Conservation (phyloP, 2,329 filamentous ascomycete genomes). For the Sporothrix humicola region DNA sequence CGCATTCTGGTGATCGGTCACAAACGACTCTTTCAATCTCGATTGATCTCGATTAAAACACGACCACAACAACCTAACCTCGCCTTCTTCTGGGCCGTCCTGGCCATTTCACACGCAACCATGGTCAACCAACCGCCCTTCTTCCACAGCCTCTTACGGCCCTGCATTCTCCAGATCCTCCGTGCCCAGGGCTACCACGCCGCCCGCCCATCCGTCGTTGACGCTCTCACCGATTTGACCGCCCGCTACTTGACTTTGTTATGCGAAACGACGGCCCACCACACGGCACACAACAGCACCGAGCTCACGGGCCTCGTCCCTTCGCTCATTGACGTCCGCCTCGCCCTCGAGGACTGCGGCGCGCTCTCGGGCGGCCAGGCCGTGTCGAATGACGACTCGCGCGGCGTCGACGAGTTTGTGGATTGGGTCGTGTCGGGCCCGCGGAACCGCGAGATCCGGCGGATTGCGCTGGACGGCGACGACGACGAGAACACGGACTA, state of each 20-base stretch:
- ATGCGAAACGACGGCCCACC: conserved; percentile 71
- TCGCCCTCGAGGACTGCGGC: conserved; percentile 83
- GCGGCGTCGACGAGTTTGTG: conserved; percentile 78
- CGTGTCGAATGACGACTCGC: conserved; percentile 72
- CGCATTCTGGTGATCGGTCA: conserved; percentile 20
- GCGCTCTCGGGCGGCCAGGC: conserved; percentile 71
- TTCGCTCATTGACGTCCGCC: conserved; percentile 77
- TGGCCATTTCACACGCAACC: neutral
- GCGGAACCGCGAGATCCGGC: conserved; percentile 77
- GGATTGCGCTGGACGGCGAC: conserved; percentile 75
- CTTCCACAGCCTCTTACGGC: conserved; percentile 79
- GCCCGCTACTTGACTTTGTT: conserved; percentile 80
- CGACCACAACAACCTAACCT: neutral
- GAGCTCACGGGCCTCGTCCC: conserved; percentile 68
- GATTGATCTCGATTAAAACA: neutral
- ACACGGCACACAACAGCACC: conserved; percentile 71
- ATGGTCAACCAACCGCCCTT: conserved; percentile 57
- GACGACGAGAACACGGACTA: conserved; percentile 71
- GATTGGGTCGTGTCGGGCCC: conserved; percentile 74
- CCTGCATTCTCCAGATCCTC: conserved; percentile 86
- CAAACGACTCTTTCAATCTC: neutral
- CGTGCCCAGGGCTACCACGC: conserved; percentile 89
- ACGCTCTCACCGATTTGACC: conserved; percentile 85
- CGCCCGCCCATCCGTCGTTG: conserved; percentile 79
- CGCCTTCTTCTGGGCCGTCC: neutral